Evolutionary conservation across 495 filamentous ascomycete species (phyloP).

Genomic region (Tuber microsphaerosporum): DNA sequence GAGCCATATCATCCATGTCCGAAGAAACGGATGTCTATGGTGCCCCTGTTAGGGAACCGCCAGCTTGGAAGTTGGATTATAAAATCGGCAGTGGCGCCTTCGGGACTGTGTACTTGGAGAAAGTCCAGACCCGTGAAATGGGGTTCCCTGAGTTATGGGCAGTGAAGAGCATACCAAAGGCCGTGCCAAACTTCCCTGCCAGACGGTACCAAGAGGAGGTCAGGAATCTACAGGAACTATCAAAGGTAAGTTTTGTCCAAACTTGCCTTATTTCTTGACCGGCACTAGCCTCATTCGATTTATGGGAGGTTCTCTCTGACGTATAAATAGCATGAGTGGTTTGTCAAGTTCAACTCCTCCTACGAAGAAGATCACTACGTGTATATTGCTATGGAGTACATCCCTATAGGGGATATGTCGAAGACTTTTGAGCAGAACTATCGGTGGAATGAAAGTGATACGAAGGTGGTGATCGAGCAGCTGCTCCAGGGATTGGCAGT

Average conservation of each 20-base stretch:
- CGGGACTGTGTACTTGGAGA: background rate
- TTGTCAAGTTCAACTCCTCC: background rate
- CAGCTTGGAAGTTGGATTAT: background rate
- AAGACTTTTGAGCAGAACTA: background rate
- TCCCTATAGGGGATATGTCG: background rate
- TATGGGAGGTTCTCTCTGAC: background rate
- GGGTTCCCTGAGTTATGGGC: background rate
- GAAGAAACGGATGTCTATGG: background rate
- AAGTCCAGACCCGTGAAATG: background rate
- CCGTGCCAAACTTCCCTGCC: background rate
- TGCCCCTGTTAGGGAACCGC: background rate
- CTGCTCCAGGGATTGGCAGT: too few species aligned
- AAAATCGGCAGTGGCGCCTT: background rate
- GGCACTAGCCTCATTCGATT: background rate
- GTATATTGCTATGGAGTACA: conserved; percentile 7
- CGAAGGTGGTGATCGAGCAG: too few species aligned
- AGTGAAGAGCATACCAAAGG: background rate
- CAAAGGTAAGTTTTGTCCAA: background rate
- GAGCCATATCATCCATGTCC: background rate
- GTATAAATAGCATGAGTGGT: background rate
- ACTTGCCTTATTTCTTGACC: background rate
- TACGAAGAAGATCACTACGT: background rate
- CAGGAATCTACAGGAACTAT: background rate
- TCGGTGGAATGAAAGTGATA: background rate
- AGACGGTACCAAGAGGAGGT: background rate